These are phyloP conservation scores for Boletus semigastroideus DNA, from an alignment of 1,284 basidiomycete species.

Conservation along the genomic window DNA sequence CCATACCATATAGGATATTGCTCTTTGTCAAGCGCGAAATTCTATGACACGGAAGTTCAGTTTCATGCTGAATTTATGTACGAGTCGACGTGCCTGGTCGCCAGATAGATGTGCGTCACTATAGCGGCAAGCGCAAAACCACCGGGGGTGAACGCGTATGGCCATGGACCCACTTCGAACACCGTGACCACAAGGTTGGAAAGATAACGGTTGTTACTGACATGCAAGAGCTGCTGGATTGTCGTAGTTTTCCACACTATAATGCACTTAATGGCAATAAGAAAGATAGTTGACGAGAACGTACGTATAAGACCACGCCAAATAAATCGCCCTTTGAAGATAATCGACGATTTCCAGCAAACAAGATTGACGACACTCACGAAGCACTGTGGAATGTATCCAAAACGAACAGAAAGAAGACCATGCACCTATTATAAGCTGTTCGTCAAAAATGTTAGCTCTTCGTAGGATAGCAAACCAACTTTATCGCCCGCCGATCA, in stretches of 20 bases:
- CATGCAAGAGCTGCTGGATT: slow-evolving; percentile 15
- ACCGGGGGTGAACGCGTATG: slow-evolving; percentile 44
- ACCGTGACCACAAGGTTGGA: neutral
- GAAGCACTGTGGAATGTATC: slow-evolving; percentile 45
- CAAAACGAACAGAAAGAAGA: slow-evolving; percentile 41
- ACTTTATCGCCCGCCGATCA: slow-evolving; percentile 35
- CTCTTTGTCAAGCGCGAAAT: slow-evolving; percentile 34
- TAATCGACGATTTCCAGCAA: neutral
- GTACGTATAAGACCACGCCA: slow-evolving; percentile 21
- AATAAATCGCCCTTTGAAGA: slow-evolving; percentile 14
- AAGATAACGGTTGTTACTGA: neutral
- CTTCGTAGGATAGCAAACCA: neutral
- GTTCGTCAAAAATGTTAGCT: neutral
- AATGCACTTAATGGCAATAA: neutral
- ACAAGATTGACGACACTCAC: slow-evolving; percentile 9
- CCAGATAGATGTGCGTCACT: slow-evolving; percentile 36
- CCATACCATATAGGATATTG: slow-evolving; percentile 29
- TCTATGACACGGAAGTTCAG: slow-evolving; percentile 14
- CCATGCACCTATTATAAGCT: slow-evolving; percentile 32
- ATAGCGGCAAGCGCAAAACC: slow-evolving; percentile 43
- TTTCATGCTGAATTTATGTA: neutral
- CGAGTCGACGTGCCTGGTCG: slow-evolving; percentile 6
- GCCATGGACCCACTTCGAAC: slow-evolving; percentile 29
- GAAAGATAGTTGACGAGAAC: neutral
- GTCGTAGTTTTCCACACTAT: slow-evolving; percentile 14